Evolutionary conservation across 306 rosid genomes (phyloP).

Genomic region (Cyamopsis tetragonoloba): DNA sequence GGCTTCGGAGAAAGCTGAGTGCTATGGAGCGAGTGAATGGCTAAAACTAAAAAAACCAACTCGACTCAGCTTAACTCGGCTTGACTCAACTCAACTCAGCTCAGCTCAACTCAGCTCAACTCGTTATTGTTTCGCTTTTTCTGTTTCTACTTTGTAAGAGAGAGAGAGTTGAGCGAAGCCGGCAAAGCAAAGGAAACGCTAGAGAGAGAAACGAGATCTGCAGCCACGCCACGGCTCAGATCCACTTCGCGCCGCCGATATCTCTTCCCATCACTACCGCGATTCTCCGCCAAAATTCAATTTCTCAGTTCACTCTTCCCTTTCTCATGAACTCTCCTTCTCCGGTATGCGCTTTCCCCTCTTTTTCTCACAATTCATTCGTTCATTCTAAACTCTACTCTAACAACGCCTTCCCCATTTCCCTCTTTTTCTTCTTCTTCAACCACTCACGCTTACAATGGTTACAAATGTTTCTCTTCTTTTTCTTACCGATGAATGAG

Average conservation of each 20-base stretch:
- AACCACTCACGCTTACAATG: neutral
- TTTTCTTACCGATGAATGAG: constrained; percentile 16
- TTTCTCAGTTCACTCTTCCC: neutral
- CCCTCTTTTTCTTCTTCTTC: too few species aligned
- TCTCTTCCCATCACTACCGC: constrained; percentile 15
- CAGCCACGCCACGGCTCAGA: constrained; percentile 65
- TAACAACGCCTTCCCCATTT: neutral
- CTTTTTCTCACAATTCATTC: too few species aligned
- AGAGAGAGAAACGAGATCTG: constrained; percentile 21
- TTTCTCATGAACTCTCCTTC: constrained; percentile 8
- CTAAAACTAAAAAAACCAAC: neutral
- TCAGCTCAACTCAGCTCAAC: neutral
- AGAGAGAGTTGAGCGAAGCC: too few species aligned
- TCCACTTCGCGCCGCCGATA: constrained; percentile 46
- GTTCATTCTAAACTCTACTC: too few species aligned
- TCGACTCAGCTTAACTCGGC: neutral
- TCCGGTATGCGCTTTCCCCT: constrained; percentile 11
- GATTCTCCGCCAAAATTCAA: constrained; percentile 24
- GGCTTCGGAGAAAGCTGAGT: constrained; percentile 27
- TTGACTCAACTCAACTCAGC: neutral
- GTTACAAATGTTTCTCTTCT: neutral
- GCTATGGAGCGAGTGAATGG: neutral
- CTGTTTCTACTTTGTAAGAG: too few species aligned
- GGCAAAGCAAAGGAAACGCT: neutral
- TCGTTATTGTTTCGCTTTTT: neutral